phyloP scores from a whole-genome alignment of 495 filamentous ascomycete genomes.

The Neurospora sp. region DNA sequence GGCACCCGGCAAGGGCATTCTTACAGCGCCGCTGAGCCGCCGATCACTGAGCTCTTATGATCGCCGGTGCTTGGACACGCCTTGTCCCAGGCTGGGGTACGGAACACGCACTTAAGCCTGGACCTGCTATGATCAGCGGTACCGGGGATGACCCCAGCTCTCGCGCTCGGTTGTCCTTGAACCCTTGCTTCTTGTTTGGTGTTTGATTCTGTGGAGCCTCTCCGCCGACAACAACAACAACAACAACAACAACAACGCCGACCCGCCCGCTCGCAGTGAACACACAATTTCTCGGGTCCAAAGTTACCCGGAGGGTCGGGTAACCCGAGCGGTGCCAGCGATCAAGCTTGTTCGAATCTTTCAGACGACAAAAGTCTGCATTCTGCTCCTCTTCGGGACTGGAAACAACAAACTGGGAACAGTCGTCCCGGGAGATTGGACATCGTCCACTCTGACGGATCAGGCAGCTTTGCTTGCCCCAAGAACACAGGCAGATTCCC shows the following conservation, averaged over 20 bases:
- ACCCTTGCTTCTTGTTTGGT: not conserved
- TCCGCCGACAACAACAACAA: not conserved
- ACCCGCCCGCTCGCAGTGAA: not conserved
- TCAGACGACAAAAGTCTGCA: not conserved
- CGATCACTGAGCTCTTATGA: not conserved
- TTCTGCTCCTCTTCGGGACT: not conserved
- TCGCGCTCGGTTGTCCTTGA: no score
- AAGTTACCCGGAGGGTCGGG: not conserved
- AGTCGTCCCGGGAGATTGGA: not conserved
- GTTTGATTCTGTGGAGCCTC: not conserved
- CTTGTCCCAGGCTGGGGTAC: not conserved
- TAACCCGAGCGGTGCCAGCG: not conserved
- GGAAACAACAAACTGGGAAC: not conserved
- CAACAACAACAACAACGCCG: not conserved
- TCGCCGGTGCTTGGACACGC: not conserved
- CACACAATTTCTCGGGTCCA: not conserved
- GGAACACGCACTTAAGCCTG: not conserved
- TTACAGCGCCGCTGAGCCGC: not conserved
- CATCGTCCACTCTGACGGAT: not conserved
- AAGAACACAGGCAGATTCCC: not conserved
- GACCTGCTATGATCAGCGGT: not conserved
- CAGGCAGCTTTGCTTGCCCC: not conserved
- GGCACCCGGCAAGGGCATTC: not conserved
- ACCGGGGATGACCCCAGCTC: not conserved
- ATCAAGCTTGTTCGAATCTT: not conserved